phyloP scores from a whole-genome alignment of 106 monocot species.

The Amphibolis antarctica region DNA sequence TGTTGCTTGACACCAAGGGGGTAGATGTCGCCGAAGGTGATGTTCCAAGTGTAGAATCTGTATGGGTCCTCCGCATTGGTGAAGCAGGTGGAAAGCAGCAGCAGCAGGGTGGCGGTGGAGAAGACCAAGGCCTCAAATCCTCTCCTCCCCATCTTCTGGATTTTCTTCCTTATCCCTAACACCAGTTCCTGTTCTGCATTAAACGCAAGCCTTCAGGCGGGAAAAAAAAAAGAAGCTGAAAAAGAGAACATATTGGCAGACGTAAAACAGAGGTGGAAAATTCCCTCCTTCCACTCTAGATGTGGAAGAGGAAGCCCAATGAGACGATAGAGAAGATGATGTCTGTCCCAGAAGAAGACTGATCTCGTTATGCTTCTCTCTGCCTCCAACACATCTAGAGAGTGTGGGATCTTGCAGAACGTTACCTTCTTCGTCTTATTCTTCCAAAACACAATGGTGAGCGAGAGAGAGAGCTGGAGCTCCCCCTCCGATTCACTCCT shows the following conservation, averaged over 20 bases:
- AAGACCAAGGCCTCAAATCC: not conserved
- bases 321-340: no score
- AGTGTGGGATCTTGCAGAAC: no score
- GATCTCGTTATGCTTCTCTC: no score
- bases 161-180: not conserved
- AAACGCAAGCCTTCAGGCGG: no score
- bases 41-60: constrained; percentile 50
- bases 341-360: no score
- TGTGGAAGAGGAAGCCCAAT: no score
- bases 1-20: constrained; percentile 57
- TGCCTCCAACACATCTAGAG: no score
- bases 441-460: no score
- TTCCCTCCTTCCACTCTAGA: no score
- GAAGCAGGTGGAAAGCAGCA: constrained; percentile 1
- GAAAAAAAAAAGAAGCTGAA: not conserved
- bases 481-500: no score
- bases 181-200: not conserved
- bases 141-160: not conserved
- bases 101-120: not conserved
- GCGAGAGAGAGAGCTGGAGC: no score
- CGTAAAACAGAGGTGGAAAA: not conserved
- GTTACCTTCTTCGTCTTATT: no score
- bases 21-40: constrained; percentile 50
- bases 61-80: constrained; percentile 35
- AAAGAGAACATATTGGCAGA: not conserved